Conservation (phyloP, 2,329 filamentous ascomycete genomes). For the Aspergillus proliferans region DNA sequence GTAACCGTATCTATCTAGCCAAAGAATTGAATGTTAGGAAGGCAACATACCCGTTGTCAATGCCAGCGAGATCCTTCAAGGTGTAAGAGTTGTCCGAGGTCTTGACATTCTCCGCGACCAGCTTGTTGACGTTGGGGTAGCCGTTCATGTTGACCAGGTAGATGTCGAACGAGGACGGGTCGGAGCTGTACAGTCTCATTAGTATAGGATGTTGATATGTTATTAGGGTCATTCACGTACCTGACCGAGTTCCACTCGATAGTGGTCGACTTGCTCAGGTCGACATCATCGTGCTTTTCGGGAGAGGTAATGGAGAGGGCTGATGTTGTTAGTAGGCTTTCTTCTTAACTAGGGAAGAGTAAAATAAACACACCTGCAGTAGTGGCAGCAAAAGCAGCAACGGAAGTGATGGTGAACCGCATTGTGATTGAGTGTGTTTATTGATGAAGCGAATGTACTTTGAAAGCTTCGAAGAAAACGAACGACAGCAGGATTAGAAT, state of each 20-base stretch:
- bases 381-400: conserved; percentile 24
- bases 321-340: neutral
- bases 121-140: conserved; percentile 26
- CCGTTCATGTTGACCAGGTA: conserved; percentile 37
- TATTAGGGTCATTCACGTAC: conserved; percentile 14
- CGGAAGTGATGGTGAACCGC: conserved; percentile 18
- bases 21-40: neutral
- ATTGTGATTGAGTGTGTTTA: conserved; percentile 15
- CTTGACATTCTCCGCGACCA: conserved; percentile 32
- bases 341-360: neutral
- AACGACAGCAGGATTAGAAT: neutral
- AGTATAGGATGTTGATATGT: neutral
- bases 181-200: conserved; percentile 24
- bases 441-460: neutral
- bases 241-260: conserved; percentile 36
- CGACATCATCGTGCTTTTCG: conserved; percentile 23
- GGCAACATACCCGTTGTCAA: conserved; percentile 18
- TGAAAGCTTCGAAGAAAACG: neutral
- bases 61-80: conserved; percentile 24
- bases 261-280: conserved; percentile 32
- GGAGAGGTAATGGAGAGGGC: conserved; percentile 33
- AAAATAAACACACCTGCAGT: conserved; percentile 19
- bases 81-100: conserved; percentile 30
- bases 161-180: conserved; percentile 36
- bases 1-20: neutral